Percentiles rank a stretch among this genome's conserved stretches.
Conservation (phyloP, 2,329 filamentous ascomycete species). For the Monilinia polystroma region DNA sequence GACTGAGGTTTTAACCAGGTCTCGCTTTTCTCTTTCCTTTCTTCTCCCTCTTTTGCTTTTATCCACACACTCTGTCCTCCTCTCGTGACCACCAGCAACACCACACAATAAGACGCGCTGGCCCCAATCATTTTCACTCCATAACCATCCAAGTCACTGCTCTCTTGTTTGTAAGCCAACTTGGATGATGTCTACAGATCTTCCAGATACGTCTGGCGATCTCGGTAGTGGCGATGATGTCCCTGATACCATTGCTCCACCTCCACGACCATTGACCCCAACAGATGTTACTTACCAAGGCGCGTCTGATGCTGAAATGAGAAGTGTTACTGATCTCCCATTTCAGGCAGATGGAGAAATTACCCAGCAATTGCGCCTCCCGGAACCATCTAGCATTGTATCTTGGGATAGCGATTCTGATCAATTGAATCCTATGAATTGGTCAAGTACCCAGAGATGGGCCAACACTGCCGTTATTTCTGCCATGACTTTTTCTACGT, state of each 20-base stretch:
- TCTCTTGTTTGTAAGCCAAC: too few relatives aligned
- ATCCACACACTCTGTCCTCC: background rate
- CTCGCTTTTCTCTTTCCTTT: too few relatives aligned
- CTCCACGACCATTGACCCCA: background rate
- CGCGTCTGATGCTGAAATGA: background rate
- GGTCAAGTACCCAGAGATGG: slow-evolving; percentile 29
- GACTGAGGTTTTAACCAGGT: too few relatives aligned
- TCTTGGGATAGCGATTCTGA: slow-evolving; percentile 44
- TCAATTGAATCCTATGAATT: slow-evolving; percentile 48
- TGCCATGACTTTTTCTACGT: slow-evolving; percentile 15
- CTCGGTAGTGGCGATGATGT: slow-evolving; percentile 1
- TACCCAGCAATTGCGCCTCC: background rate
- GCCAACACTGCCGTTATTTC: slow-evolving; percentile 11
- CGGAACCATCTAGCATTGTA: slow-evolving; percentile 71
- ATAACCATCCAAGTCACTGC: background rate
- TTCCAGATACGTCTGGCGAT: background rate
- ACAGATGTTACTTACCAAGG: background rate
- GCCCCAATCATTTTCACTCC: too few relatives aligned
- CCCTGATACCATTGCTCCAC: background rate
- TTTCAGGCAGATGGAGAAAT: background rate
- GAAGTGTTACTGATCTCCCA: background rate
- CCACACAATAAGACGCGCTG: background rate
- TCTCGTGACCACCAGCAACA: background rate
- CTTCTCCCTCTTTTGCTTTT: background rate
- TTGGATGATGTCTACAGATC: background rate